These are phyloP conservation scores for Glaciozyma antarctica DNA, from an alignment of 768 basidiomycete genomes.

Conservation along the genomic window DNA sequence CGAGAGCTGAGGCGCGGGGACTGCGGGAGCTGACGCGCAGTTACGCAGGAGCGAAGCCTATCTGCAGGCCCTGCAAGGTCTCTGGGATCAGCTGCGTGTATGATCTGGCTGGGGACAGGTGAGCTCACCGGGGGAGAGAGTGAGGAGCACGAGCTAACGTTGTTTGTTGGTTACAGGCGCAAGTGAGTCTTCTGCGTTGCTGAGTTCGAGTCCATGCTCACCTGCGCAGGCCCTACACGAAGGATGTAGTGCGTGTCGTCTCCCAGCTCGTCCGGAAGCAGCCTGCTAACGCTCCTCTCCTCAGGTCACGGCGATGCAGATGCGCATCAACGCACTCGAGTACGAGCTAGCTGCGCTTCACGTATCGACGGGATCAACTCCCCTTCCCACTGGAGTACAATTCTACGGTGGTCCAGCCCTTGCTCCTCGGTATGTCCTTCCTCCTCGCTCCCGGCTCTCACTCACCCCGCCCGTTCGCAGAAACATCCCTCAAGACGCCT, in stretches of 20 bases:
- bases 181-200: neutral
- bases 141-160: too few relatives aligned
- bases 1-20: neutral
- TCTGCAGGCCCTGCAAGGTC: neutral
- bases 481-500: neutral
- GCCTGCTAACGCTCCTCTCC: too few relatives aligned
- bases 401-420: neutral
- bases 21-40: neutral
- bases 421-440: neutral
- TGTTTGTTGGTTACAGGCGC: neutral
- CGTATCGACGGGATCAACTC: neutral
- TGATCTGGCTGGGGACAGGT: neutral
- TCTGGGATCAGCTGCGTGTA: neutral
- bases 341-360: conserved; percentile 9
- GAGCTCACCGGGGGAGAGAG: neutral
- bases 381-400: neutral
- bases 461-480: neutral
- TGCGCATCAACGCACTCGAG: conserved; percentile 28
- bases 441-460: neutral
- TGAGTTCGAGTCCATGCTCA: neutral
- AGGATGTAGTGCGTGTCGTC: neutral
- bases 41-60: neutral
- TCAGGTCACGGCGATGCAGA: conserved; percentile 18
- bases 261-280: neutral
- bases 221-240: neutral